Base-by-base conservation (phyloP, 2,329 filamentous ascomycete species). In the Talaromyces islandicus region DNA sequence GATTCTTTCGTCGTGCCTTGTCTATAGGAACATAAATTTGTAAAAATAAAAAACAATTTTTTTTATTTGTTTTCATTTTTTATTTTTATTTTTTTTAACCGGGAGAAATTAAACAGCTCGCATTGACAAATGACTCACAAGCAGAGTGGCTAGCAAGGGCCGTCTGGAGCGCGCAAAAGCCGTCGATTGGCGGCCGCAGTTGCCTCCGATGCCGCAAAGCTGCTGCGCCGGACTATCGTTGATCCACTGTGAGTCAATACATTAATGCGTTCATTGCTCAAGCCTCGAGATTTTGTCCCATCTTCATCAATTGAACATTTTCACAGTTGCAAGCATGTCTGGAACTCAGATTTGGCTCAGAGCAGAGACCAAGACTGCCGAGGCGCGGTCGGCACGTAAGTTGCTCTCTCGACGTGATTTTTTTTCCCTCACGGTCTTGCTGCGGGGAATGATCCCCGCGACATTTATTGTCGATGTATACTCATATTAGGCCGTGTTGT, bases 281-380 rank as follows among this genome's bases (percentile, higher is more conserved):
- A 21, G 38, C 21, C 41, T 48, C 41, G 12, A 38, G 11, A 30
- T 51, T 25, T 48, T 43, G 21, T 19, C n/a, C 25, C 25, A 30
- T 57, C 7, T 32, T 51, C 17, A 41, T 52, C 54, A 60, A 62
- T 62, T 62, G 54, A 25, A 46, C 48, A 51, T 55, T n/a, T 35
- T 32, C 11, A 21, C 14, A 30, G 6, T 21, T 57, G 58, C 52
- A 69, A 35, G 21, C 57, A 73, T 72, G 71, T 68, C 73, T 52
- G 64, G 64, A 60, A 76, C 74, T 66, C 71, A 77, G 71, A 76
- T 84, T 66, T 85, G 82, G 70, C 77, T 85, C 63, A 81, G 83
- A 63, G 80, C 83, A 62, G 83, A 86, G 74, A 82, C 81, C 67
- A 85, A 85, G 81, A 80, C 80, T 60, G 77, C 81, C 61, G 82